Conservation (phyloP, 495 filamentous ascomycete genomes). For the Lasiosphaeriaceae sp. region DNA sequence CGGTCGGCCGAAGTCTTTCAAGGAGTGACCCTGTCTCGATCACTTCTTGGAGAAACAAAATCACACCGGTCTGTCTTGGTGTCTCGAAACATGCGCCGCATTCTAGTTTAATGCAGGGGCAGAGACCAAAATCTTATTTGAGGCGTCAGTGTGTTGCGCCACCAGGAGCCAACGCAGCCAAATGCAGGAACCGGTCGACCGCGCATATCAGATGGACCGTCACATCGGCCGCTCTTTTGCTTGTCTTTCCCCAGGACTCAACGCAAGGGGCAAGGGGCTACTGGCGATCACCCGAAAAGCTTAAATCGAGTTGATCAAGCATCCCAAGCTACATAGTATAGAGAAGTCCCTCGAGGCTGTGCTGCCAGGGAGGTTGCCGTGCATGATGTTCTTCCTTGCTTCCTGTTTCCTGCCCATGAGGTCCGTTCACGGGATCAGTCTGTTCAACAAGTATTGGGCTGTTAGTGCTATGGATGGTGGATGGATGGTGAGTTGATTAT, state of each 20-base stretch:
- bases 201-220: background rate
- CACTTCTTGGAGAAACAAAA: too few species aligned
- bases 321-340: background rate
- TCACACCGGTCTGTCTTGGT: background rate
- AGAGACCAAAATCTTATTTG: background rate
- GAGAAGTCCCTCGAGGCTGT: conserved; percentile 13
- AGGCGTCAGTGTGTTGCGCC: background rate
- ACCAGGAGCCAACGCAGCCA: background rate
- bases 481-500: conserved; percentile 18
- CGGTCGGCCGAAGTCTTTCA: too few species aligned
- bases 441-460: background rate
- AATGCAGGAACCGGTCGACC: background rate
- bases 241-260: background rate
- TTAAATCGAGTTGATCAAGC: conserved; percentile 8
- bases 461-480: too few species aligned
- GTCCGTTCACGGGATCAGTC: background rate
- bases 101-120: background rate
- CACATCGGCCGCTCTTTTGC: background rate
- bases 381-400: background rate
- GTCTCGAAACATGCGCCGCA: conserved; percentile 2
- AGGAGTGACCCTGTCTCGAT: too few species aligned
- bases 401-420: background rate
- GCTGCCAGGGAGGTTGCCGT: background rate
- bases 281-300: conserved; percentile 13
- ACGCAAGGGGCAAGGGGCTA: conserved; percentile 1